Evolutionary conservation across 495 filamentous ascomycete genomes (phyloP).

Genomic region (Talaromyces wortmannii): DNA sequence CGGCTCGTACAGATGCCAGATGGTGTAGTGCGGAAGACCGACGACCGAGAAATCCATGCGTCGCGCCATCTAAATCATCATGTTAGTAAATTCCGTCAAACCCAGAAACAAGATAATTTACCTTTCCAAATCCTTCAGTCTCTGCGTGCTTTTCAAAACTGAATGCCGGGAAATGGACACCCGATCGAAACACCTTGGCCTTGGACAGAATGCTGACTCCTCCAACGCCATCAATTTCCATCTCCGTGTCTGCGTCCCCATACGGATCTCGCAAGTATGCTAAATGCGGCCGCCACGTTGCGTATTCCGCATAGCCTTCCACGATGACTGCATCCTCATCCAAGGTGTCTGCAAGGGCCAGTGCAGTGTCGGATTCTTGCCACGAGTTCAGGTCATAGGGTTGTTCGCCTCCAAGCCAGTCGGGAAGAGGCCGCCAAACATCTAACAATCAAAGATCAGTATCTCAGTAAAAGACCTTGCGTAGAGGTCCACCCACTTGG

Average conservation of each 20-base stretch:
- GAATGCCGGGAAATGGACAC: slow-evolving; percentile 97
- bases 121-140: slow-evolving; percentile 98
- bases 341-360: slow-evolving; percentile 87
- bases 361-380: slow-evolving; percentile 97
- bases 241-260: slow-evolving; percentile 97
- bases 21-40: slow-evolving; percentile 94
- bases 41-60: slow-evolving; percentile 95
- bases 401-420: slow-evolving; percentile 98
- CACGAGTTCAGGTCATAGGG: slow-evolving; percentile 98
- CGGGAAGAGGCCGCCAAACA: slow-evolving; percentile 96
- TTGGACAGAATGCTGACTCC: slow-evolving; percentile 97
- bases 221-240: slow-evolving; percentile 98
- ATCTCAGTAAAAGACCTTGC: not conserved
- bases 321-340: slow-evolving; percentile 99
- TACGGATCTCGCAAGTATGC: slow-evolving; percentile 97
- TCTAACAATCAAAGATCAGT: slow-evolving; percentile 44
- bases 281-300: slow-evolving; percentile 95
- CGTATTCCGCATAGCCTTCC: slow-evolving; percentile 98
- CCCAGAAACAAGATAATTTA: slow-evolving; percentile 24
- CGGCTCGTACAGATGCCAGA: slow-evolving; percentile 99
- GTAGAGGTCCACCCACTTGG: slow-evolving; percentile 67
- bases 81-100: slow-evolving; percentile 20
- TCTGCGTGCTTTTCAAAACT: slow-evolving; percentile 99
- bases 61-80: slow-evolving; percentile 75
- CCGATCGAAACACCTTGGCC: slow-evolving; percentile 86